phyloP scores from a whole-genome alignment of 768 basidiomycete genomes.

The Ramaria rubella region DNA sequence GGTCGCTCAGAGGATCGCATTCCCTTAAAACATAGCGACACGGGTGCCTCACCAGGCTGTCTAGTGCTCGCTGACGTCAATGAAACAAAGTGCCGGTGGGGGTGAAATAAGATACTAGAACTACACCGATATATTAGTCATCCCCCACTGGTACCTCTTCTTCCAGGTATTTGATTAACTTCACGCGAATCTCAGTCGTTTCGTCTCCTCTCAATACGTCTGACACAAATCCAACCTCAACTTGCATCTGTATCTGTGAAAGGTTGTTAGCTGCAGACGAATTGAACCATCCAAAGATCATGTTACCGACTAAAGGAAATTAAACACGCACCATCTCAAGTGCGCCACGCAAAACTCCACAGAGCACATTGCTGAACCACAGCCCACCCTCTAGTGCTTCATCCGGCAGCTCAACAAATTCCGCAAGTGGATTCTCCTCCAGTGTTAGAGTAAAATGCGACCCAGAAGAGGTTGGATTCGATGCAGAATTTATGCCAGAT shows the following conservation, averaged over 20 bases:
- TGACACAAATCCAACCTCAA: conserved; percentile 80
- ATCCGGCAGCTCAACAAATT: conserved; percentile 95
- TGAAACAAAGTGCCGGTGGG: too few species aligned
- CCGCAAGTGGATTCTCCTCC: conserved; percentile 94
- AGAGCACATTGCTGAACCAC: conserved; percentile 95
- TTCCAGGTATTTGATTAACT: conserved; percentile 84
- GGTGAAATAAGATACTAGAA: not conserved
- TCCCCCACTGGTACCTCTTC: conserved; percentile 94
- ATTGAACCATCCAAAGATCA: too few species aligned
- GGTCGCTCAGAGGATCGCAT: too few species aligned
- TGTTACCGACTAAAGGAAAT: too few species aligned
- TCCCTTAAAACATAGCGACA: too few species aligned
- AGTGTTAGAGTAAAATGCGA: conserved; percentile 67
- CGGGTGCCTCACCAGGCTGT: too few species aligned
- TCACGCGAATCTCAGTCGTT: conserved; percentile 87
- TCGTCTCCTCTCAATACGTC: conserved; percentile 93
- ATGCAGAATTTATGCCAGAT: conserved; percentile 30
- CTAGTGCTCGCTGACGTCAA: too few species aligned
- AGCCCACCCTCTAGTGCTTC: conserved; percentile 88
- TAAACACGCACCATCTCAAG: conserved; percentile 95
- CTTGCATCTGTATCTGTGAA: conserved; percentile 88
- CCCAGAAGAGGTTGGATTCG: conserved; percentile 27
- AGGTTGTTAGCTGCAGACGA: not conserved
- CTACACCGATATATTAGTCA: conserved; percentile 41
- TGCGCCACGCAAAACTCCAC: conserved; percentile 88